Base-by-base conservation (phyloP, 805 yeast species). In the Cyberlindnera veronae region DNA sequence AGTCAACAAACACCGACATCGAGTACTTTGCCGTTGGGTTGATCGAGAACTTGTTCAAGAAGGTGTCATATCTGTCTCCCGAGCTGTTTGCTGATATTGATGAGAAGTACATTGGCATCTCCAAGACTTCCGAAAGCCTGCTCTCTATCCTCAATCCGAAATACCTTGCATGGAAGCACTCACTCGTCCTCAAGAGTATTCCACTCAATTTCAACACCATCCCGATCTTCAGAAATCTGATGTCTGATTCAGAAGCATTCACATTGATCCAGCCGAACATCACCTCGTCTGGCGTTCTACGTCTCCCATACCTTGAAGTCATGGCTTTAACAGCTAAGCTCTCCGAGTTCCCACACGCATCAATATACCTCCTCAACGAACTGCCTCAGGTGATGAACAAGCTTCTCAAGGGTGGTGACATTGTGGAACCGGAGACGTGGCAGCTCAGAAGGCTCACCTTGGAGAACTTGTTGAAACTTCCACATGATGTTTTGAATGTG, bases 381-480 rank as follows among this genome's bases (percentile, higher is more conserved):
- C 17, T 50, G 4, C 58, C 60, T 17, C 51, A 44, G 15, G 45
- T 56, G 5, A 52, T 56, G 58, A 54, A 52, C 30, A 49, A 46
- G 18, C 22, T 55, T 2, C 23, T 55, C 9, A 39, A 45, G 14
- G 53, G 52, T 3, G 42, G 28, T 6, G 32, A 46, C 10, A 41
- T 56, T 8, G 32, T 46, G 9, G 59, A 55, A 23, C 32, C 53
- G 2, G 54, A 55, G 21, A 40, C 51, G 3, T 48, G 34, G 36
- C 28, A 43, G n/a, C 22, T 49, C 7, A 44, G 61, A 29, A 48
- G 46, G 28, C 14, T 6, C 3, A 53, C 57, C 4, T 18, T 56
- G 22, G 52, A 45, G 19, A 29, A 29, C n/a, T 29, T 56, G 29
- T 24, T 43, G 5, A 20, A 32, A 3, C 15, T 46, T 3, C 30